A percentile compares a stretch with the other conserved stretches of the same genome.
These are phyloP conservation scores for Clonostachys sp. DNA, from an alignment of 2,329 filamentous ascomycete species.

Conservation along the genomic window DNA sequence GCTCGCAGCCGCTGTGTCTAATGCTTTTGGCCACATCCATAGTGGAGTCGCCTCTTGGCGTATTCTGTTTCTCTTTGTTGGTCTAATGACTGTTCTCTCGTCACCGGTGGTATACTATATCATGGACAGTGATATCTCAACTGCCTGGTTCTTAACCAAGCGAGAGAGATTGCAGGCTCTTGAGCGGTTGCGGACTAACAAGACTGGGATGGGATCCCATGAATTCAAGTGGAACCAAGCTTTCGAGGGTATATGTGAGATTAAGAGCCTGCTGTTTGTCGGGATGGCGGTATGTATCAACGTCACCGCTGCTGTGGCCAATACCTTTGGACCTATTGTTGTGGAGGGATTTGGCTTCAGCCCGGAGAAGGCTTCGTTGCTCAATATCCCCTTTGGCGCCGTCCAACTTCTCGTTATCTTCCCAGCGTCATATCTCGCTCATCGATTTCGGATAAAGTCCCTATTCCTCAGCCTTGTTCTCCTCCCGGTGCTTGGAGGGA, in stretches of 20 bases:
- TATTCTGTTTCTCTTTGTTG: conserved; percentile 57
- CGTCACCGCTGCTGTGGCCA: conserved; percentile 58
- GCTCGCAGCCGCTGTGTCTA: conserved; percentile 50
- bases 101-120: conserved; percentile 54
- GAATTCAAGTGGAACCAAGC: conserved; percentile 66
- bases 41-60: conserved; percentile 26
- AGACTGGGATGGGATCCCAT: conserved; percentile 66
- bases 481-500: conserved; percentile 56
- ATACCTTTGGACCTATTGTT: conserved; percentile 62
- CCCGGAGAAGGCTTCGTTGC: conserved; percentile 50
- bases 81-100: conserved; percentile 53
- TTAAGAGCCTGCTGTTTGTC: conserved; percentile 56
- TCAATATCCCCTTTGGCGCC: conserved; percentile 65
- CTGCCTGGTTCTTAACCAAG: conserved; percentile 52
- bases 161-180: conserved; percentile 64
- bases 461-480: conserved; percentile 47
- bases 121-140: conserved; percentile 54
- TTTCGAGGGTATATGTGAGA: conserved; percentile 40
- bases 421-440: conserved; percentile 51
- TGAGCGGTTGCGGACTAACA: conserved; percentile 68
- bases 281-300: conserved; percentile 57
- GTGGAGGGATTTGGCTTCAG: conserved; percentile 56
- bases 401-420: conserved; percentile 58
- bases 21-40: conserved; percentile 50
- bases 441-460: conserved; percentile 52